phyloP scores from a whole-genome alignment of 2,329 filamentous ascomycete genomes.

The Onygenales sp. region DNA sequence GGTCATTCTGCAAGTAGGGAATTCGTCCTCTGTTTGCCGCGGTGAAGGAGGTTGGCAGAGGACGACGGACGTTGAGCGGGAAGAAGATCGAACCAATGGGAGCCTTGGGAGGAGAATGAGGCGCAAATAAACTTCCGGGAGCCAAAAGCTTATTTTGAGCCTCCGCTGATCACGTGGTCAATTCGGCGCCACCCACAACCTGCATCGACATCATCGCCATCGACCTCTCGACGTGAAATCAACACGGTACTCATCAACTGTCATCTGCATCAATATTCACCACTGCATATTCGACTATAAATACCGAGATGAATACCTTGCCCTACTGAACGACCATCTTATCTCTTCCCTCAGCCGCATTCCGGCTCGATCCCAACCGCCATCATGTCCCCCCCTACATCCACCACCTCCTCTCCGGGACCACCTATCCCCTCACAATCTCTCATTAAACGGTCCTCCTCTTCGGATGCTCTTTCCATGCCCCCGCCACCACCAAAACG shows the following conservation, averaged over 20 bases:
- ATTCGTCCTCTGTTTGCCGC: too few relatives aligned
- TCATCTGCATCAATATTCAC: background rate
- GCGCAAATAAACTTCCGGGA: slow-evolving; percentile 1
- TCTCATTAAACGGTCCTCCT: slow-evolving; percentile 23
- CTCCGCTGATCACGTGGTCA: background rate
- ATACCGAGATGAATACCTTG: too few relatives aligned
- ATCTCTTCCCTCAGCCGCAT: background rate
- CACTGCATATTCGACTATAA: too few relatives aligned
- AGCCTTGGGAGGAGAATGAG: too few relatives aligned
- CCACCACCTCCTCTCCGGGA: slow-evolving; percentile 14
- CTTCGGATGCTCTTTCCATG: slow-evolving; percentile 56
- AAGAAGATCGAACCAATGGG: too few relatives aligned
- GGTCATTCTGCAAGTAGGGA: too few relatives aligned
- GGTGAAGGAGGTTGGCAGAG: too few relatives aligned
- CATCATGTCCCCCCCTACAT: slow-evolving; percentile 20
- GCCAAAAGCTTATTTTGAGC: slow-evolving; percentile 1
- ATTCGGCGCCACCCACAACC: background rate
- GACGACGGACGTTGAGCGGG: too few relatives aligned
- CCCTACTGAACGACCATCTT: too few relatives aligned
- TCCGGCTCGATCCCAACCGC: background rate
- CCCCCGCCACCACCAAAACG: slow-evolving; percentile 76
- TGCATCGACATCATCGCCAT: background rate
- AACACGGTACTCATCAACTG: background rate
- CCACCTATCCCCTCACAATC: slow-evolving; percentile 20
- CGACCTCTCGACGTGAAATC: background rate